Conservation (phyloP, 306 rosid genomes). For the Medicago arabica region DNA sequence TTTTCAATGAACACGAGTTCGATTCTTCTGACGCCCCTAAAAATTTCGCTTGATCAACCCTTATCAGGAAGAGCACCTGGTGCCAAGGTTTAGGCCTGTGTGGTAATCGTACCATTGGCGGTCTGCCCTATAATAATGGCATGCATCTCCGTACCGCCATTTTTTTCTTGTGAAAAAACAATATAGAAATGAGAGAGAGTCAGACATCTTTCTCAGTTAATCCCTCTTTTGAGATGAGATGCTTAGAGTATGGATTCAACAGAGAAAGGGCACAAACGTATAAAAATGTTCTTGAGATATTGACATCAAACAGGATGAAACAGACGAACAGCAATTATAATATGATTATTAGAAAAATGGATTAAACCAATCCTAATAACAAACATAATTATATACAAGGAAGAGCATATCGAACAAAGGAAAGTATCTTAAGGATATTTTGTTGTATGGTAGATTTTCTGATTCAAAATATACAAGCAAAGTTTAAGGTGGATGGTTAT, state of each 20-base stretch:
- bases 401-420: neutral
- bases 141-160: too few species aligned
- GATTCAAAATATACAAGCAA: neutral
- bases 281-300: neutral
- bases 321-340: neutral
- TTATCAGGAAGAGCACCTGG: too few species aligned
- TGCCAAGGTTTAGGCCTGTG: too few species aligned
- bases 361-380: neutral
- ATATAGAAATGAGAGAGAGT: too few species aligned
- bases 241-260: neutral
- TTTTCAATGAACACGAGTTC: too few species aligned
- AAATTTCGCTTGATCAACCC: too few species aligned
- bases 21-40: too few species aligned
- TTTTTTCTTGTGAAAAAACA: neutral
- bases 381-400: neutral
- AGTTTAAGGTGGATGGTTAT: constrained; percentile 10
- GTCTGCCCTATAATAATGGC: too few species aligned
- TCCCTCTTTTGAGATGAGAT: too few species aligned
- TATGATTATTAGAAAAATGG: neutral
- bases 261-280: neutral
- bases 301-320: constrained; percentile 21
- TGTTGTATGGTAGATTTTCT: constrained; percentile 3
- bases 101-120: too few species aligned
- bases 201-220: too few species aligned
- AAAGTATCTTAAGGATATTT: constrained; percentile 13